Conservation (phyloP, 2,329 filamentous ascomycete species). For the Xylariaceae sp. region DNA sequence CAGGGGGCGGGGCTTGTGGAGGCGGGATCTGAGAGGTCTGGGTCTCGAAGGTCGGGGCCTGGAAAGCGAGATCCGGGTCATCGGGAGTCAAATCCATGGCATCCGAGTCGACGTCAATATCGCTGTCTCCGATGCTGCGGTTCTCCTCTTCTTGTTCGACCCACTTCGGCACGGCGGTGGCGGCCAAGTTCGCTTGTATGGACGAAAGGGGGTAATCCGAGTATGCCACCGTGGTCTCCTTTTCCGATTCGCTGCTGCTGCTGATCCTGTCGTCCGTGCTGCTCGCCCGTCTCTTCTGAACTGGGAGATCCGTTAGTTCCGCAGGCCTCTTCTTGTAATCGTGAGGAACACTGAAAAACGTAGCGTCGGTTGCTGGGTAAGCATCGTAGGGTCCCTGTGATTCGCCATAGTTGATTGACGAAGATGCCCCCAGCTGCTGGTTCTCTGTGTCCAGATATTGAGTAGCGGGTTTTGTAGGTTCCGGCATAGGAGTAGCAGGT, state of each 20-base stretch:
- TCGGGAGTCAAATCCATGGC: neutral
- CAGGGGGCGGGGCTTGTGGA: no score
- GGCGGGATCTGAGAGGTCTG: no score
- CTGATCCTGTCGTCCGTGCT: neutral
- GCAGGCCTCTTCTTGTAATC: neutral
- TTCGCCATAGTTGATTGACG: neutral
- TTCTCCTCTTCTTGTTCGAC: neutral
- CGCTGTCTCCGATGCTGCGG: neutral
- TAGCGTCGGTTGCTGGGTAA: neutral
- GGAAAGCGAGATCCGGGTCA: neutral
- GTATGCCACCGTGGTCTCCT: constrained; percentile 2
- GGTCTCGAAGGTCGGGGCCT: no score
- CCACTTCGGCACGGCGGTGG: neutral
- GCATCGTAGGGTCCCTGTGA: neutral
- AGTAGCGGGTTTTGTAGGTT: neutral
- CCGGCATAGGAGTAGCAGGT: neutral
- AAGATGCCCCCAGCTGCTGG: no score
- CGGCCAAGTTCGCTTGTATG: neutral
- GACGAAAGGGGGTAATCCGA: neutral
- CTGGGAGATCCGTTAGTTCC: neutral
- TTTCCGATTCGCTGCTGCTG: constrained; percentile 2
- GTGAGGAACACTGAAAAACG: neutral
- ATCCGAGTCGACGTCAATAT: neutral
- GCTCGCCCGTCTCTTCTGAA: neutral
- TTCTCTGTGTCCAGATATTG: no score